A percentile compares a stretch with the other conserved stretches of the same genome.
Evolutionary conservation across 441 rosid species (phyloP).

Genomic region (Metrosideros polymorpha): DNA sequence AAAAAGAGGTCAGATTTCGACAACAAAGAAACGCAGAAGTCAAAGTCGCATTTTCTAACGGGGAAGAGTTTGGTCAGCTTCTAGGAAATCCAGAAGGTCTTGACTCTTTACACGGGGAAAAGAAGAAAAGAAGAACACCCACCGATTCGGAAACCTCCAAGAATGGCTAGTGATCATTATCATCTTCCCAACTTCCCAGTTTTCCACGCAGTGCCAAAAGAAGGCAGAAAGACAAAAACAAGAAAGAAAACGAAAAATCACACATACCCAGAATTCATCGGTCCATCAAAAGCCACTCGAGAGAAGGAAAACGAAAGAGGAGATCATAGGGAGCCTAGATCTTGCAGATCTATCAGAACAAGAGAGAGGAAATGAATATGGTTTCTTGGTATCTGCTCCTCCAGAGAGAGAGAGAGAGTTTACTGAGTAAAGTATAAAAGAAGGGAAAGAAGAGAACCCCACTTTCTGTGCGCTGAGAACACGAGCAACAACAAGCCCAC

Average conservation of each 20-base stretch:
- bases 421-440: background rate
- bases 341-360: background rate
- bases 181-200: background rate
- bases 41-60: background rate
- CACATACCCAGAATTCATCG: background rate
- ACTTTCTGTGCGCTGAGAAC: background rate
- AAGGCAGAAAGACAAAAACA: background rate
- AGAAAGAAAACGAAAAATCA: background rate
- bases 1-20: background rate
- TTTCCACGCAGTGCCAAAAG: background rate
- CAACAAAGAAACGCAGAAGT: background rate
- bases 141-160: background rate
- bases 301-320: background rate
- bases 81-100: background rate
- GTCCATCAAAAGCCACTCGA: background rate
- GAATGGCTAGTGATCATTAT: background rate
- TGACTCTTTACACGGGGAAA: background rate
- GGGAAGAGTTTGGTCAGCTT: background rate
- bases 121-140: background rate
- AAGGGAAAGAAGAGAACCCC: background rate
- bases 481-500: background rate
- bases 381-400: background rate
- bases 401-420: background rate
- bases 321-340: background rate
- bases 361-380: background rate